phyloP scores from a whole-genome alignment of 805 yeast genomes.

The Wickerhamomyces subpelliculosus region DNA sequence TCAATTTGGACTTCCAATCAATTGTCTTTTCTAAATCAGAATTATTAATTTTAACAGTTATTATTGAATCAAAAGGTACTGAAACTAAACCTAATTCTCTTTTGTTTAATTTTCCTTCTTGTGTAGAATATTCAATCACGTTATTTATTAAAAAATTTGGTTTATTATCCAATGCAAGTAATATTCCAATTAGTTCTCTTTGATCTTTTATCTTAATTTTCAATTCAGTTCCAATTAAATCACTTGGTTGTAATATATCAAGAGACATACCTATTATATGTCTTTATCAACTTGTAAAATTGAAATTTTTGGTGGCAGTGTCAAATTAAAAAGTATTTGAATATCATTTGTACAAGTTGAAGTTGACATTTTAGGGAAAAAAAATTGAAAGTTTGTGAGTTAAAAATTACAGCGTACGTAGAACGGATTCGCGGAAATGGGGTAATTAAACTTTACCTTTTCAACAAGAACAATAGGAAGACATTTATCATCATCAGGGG shows the following conservation, averaged over 20 bases:
- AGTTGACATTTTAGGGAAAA: too few species aligned
- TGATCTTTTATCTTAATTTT: conserved; percentile 11
- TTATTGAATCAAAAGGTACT: conserved; percentile 12
- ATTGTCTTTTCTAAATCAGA: conserved; percentile 14
- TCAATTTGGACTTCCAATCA: conserved; percentile 8
- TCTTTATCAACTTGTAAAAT: neutral
- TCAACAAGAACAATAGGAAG: too few species aligned
- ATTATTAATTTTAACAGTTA: conserved; percentile 9
- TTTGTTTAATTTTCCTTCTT: neutral
- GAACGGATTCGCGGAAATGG: too few species aligned
- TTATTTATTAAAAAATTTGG: conserved; percentile 19
- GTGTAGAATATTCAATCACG: conserved; percentile 9
- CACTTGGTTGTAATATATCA: conserved; percentile 5
- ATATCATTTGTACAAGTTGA: too few species aligned
- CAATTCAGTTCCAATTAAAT: conserved; percentile 15
- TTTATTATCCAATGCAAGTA: conserved; percentile 21
- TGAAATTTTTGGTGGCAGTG: neutral
- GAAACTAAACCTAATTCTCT: conserved; percentile 19
- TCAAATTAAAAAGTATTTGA: too few species aligned
- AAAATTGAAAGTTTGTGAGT: too few species aligned
- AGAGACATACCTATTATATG: neutral
- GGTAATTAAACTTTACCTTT: too few species aligned
- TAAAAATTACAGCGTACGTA: too few species aligned
- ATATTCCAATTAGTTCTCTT: conserved; percentile 13
- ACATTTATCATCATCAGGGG: too few species aligned